These are phyloP conservation scores for Thalassiosira livingstoniorum DNA, from an alignment of 352 stramenopile species.

Conservation along the genomic window DNA sequence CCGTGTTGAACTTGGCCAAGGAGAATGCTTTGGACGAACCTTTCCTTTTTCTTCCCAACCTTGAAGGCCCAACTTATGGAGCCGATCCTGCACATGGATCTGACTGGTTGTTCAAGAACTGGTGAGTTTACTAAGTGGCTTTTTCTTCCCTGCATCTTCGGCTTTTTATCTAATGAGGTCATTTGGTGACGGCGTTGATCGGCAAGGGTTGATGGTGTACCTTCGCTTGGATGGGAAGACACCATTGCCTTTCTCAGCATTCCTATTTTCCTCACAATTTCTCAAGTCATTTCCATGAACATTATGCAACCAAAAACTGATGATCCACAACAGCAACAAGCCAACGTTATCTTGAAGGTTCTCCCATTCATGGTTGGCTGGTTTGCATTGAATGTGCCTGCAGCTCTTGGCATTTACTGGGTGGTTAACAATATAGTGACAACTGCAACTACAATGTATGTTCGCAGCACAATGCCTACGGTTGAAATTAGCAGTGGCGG, in stretches of 20 bases:
- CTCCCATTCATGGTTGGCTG: constrained; percentile 90
- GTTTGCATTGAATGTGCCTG: constrained; percentile 89
- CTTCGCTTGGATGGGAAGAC: constrained; percentile 87
- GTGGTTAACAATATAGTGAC: constrained; percentile 90
- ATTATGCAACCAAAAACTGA: constrained; percentile 85
- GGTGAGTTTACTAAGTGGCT: no score
- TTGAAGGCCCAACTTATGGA: constrained; percentile 89
- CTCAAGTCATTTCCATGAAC: constrained; percentile 88
- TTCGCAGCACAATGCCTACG: constrained; percentile 67
- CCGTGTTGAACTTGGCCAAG: constrained; percentile 88
- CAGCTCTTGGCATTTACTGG: constrained; percentile 90
- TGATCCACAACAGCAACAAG: constrained; percentile 72
- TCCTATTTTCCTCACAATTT: constrained; percentile 87
- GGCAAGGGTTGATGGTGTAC: constrained; percentile 82
- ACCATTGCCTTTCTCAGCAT: constrained; percentile 87
- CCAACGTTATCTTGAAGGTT: constrained; percentile 86
- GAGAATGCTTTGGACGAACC: constrained; percentile 86
- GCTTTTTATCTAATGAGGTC: no score
- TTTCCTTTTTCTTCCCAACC: constrained; percentile 89
- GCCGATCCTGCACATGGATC: constrained; percentile 80
- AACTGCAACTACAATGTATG: constrained; percentile 71
- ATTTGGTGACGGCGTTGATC: no score
- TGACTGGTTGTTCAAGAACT: constrained; percentile 86
- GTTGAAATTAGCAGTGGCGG: constrained; percentile 39
- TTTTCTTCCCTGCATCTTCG: no score